Evolutionary conservation across 805 yeast species (phyloP), one percentile per base, ranked within the genome.

Genomic region (Suhomyces sp.): DNA sequence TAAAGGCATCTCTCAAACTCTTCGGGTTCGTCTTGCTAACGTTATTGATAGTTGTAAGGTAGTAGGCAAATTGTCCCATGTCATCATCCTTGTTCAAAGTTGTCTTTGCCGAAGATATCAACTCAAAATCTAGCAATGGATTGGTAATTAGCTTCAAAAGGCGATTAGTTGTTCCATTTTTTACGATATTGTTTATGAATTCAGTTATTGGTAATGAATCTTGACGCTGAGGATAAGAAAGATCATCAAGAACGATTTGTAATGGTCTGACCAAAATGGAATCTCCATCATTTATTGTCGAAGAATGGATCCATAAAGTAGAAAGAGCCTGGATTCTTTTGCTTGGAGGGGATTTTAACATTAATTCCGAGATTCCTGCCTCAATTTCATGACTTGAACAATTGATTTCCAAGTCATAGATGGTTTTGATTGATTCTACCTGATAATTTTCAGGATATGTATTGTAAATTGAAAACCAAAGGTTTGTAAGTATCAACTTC

Each of bases 281-380:
- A 33, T 71, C 80, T 0, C 61, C 53, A 23, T 79, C 86, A 28
- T 70, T 73, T 24, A 60, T 51, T n/a, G 68, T 56, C 6, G 59
- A 41, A 0, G 91, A 72, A 47, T 85, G 91, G 3, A 70, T 68
- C 97, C 97, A 91, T 4, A 90, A 53, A 6, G 77, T 70, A 33
- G 77, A 70, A 43, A 87, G 74, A 0, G 84, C 82, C 12, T 65
- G 55, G 1, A 82, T 56, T 40, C 79, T 66, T 12, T 68, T 58
- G 13, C 35, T 12, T 8, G 35, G 35, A 4, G 64, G 51, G 3
- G 58, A 44, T 4, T 68, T 52, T 10, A 80, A 50, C 19, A 86
- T 69, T 30, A 78, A 67, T 2, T 74, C 64, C 0, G 86, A 65
- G 2, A 90, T 43, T 0, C 87, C 83, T 1, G 95, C 91, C 48